Percentiles rank a stretch among this genome's conserved stretches.
Evolutionary conservation across 1,284 basidiomycete genomes (phyloP).

Genomic region (Pseudozyma hubeiensis): DNA sequence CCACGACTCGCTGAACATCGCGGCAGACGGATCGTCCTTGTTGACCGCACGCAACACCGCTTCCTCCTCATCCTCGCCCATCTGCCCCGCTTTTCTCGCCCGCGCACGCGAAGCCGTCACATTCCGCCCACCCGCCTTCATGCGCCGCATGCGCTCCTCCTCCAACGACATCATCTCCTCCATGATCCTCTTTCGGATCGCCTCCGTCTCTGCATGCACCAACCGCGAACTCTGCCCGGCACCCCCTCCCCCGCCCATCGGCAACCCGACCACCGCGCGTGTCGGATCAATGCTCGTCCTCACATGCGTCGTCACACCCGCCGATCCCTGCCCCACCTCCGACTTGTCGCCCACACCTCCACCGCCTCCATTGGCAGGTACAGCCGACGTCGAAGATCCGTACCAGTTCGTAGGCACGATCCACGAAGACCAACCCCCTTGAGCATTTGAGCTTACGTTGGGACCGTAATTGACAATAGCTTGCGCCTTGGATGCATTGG

Average conservation of each 20-base stretch:
- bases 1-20: constrained; percentile 97
- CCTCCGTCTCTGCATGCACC: constrained; percentile 71
- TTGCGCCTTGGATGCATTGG: constrained; percentile 53
- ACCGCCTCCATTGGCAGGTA: constrained; percentile 18
- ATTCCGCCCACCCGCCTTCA: constrained; percentile 75
- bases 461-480: constrained; percentile 56
- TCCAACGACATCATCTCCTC: constrained; percentile 97
- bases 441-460: constrained; percentile 50
- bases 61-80: constrained; percentile 73
- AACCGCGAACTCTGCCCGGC: constrained; percentile 37
- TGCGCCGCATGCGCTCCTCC: constrained; percentile 94
- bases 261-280: constrained; percentile 20
- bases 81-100: constrained; percentile 75
- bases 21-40: constrained; percentile 89
- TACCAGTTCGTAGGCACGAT: constrained; percentile 64
- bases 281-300: constrained; percentile 24
- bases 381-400: constrained; percentile 9
- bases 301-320: constrained; percentile 53
- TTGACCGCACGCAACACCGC: constrained; percentile 91
- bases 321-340: constrained; percentile 55
- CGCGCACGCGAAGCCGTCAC: constrained; percentile 25
- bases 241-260: constrained; percentile 31
- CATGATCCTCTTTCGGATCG: constrained; percentile 96
- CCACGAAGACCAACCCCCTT: constrained; percentile 63
- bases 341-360: constrained; percentile 45